These are phyloP conservation scores for Fusarium lyarnte DNA, from an alignment of 2,329 filamentous ascomycete genomes.

Conservation along the genomic window DNA sequence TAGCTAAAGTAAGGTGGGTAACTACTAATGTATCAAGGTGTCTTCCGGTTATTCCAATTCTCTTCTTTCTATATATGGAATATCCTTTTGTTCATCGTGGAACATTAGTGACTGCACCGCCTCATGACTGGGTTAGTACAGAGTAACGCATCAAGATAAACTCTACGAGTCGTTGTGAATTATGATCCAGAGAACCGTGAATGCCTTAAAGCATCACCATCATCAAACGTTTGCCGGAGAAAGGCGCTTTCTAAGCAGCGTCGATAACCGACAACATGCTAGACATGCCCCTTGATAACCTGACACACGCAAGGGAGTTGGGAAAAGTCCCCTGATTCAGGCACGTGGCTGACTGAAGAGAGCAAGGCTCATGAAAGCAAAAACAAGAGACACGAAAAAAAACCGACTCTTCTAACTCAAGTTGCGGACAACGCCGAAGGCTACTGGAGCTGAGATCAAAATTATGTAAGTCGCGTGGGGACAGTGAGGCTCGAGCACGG, in stretches of 20 bases:
- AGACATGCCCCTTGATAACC: slow-evolving; percentile 4
- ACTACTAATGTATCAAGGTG: background rate
- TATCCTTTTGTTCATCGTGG: background rate
- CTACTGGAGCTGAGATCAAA: slow-evolving; percentile 29
- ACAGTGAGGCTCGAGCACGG: slow-evolving; percentile 2
- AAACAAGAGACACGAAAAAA: slow-evolving; percentile 1
- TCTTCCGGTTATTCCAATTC: background rate
- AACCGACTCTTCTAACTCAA: slow-evolving; percentile 8
- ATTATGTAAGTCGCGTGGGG: slow-evolving; percentile 30
- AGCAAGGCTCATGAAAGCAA: background rate
- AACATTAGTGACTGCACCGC: background rate
- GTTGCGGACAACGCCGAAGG: slow-evolving; percentile 35
- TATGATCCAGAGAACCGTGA: background rate
- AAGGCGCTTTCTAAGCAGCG: background rate
- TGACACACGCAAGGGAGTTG: slow-evolving; percentile 5
- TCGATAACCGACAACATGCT: background rate
- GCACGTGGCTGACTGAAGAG: slow-evolving; percentile 5
- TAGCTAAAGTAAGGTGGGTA: background rate
- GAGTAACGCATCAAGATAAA: background rate
- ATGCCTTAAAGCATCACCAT: background rate
- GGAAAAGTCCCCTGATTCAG: slow-evolving; percentile 7
- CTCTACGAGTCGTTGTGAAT: background rate
- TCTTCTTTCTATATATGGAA: background rate
- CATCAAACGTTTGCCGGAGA: background rate
- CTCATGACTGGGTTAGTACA: background rate